Conservation (phyloP, 1,284 basidiomycete species). For the Apiotrichum siamense region DNA sequence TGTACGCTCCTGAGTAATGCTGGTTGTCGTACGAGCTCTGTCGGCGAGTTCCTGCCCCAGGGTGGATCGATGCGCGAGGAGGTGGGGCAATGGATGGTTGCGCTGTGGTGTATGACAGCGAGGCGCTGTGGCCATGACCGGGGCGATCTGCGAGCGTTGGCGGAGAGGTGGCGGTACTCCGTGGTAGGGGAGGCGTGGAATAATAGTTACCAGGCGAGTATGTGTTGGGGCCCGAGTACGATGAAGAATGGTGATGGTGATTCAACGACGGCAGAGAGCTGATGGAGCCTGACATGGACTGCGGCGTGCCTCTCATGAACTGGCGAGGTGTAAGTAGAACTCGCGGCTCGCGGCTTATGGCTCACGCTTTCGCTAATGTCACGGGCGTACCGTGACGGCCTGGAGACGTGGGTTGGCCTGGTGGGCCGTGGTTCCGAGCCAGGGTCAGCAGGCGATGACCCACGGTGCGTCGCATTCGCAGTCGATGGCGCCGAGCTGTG, state of each 20-base stretch:
- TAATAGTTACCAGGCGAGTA: not conserved
- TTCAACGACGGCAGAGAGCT: conserved; percentile 2
- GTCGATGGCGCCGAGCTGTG: no score
- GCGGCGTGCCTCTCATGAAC: conserved; percentile 31
- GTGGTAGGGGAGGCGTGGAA: not conserved
- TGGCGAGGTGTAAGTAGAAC: conserved; percentile 1
- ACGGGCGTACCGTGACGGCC: conserved; percentile 36
- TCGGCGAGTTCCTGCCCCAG: conserved; percentile 59
- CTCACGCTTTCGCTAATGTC: conserved; percentile 41
- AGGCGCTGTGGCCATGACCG: conserved; percentile 3
- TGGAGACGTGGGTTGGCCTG: not conserved
- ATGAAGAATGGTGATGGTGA: not conserved
- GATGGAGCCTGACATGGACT: conserved; percentile 40
- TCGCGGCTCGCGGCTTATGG: not conserved
- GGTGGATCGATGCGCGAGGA: conserved; percentile 65
- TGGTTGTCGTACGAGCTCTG: conserved; percentile 65
- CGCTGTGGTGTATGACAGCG: conserved; percentile 22
- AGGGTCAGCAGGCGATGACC: no score
- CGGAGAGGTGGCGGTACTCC: conserved; percentile 1
- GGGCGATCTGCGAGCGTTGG: not conserved
- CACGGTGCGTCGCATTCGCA: no score
- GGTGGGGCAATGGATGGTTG: conserved; percentile 53
- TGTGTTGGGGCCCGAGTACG: not conserved
- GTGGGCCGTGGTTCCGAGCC: not conserved
- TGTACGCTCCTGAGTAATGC: conserved; percentile 53